Base-by-base conservation (phyloP, 225 moss, liverwort and hornwort species). In the Straminergon stramineum region DNA sequence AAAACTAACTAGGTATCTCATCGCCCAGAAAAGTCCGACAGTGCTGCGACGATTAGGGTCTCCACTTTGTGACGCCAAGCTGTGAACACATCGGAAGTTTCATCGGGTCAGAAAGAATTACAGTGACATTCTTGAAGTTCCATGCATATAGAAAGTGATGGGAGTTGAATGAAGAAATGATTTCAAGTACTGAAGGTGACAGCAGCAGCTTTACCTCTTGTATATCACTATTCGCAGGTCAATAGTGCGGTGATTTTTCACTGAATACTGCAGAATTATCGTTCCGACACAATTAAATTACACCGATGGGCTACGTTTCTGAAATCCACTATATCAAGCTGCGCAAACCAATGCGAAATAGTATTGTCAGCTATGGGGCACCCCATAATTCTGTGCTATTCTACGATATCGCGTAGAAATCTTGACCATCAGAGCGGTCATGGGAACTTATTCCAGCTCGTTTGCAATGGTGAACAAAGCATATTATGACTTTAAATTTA, bases 321-420 rank as follows among this genome's bases (percentile, higher is more conserved):
- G 63, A 95, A 94, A 78, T 95, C 95, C 89, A 90, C 90, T 83
- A 90, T 55, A 88, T 94, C 92, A 71, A 95, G 93, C 95, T 95
- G 93, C 92, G 34, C 56, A 85, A 43, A 74, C 73, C 84, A 92
- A 85, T 66, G n/a, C 66, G 32, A 73, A 73, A 51, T 26, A 87
- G 13, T 43, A 8, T 87, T 81, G 63, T 90, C 82, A 92, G 88
- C 71, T 88, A 62, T 67, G 15, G 84, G 43, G 53, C 60, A 31
- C 10, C 84, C 61, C 61, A 15, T 4, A 13, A 75, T 51, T 76
- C 81, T 67, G 41, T 75, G 30, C 61, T 37, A 82, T 60, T 66
- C 81, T 61, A 79, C 26, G 43, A 68, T 75, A 75, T 53, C 43
- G 43, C 14, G 73, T 60, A 27, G 57, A 64, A 75, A 83, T 71